Base-by-base conservation (phyloP, 2,329 filamentous ascomycete genomes). In the Cladosporium oxysporum region DNA sequence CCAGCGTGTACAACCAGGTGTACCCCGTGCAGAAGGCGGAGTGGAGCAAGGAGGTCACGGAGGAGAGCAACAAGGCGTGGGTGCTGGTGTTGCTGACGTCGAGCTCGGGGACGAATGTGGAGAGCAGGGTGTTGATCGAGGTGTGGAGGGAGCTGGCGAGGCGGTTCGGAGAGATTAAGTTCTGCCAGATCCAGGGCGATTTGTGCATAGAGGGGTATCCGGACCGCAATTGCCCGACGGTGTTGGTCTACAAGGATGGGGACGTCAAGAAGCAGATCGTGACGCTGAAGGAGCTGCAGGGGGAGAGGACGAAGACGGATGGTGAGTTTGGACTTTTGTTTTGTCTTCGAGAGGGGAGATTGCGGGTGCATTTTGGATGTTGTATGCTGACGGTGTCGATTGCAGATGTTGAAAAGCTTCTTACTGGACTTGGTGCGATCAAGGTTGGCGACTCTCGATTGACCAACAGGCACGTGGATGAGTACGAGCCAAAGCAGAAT, bases 151-250 rank as follows among this genome's bases (percentile, higher is more conserved):
- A 93, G 74, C 85, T 95, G 49, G 94, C 95, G 0, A 81, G 80
- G 67, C 92, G 94, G 74, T 99, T 93, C 75, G 92, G 93, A 23
- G 94, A 99, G 70, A 83, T 99, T 78, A 99, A 99, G 80, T 99
- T 99, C 79, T 98, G 94, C 78, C 92, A 98, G 81, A 98, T 99
- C 71, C 87, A 90, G 71, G 95, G 90, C 7, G 89, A 92, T 75
- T 88, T 97, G 81, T 97, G 95, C 66, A 97, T 99, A 72, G 95
- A 98, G 77, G 92, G 92, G 49, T 99, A 99, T 78, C 95, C 95
- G 1, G 95, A 98, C 74, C 86, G 87, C 66, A 99, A 99, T 77
- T 97, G 93, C 66, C 95, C 95, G 1, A 99, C 95, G 0, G 92
- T 99, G 41, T 76, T 99, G 69, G 87, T 97, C 0, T 99, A 99